A percentile compares a stretch with the other conserved stretches of the same genome.
Conservation (phyloP, 306 rosid species). For the Purshia tridentata region DNA sequence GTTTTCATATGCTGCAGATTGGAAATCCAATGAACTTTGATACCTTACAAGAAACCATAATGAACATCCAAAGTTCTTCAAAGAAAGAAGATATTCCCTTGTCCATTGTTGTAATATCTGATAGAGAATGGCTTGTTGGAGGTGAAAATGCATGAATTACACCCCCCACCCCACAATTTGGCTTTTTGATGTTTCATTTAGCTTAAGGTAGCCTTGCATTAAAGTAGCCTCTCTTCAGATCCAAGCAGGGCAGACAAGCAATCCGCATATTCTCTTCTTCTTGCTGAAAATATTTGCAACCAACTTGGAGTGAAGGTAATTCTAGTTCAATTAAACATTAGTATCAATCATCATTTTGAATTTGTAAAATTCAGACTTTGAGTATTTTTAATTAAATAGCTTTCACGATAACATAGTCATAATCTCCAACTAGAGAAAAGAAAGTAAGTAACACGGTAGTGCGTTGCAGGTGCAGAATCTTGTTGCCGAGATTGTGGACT, state of each 20-base stretch:
- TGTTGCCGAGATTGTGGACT: slow-evolving; percentile 86
- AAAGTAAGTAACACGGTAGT: slow-evolving; percentile 16
- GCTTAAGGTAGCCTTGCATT: slow-evolving; percentile 29
- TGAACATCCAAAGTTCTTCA: slow-evolving; percentile 54
- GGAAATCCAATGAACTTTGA: slow-evolving; percentile 93
- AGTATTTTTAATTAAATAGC: slow-evolving; percentile 19
- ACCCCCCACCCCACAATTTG: background rate
- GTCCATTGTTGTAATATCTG: slow-evolving; percentile 75
- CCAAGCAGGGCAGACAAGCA: slow-evolving; percentile 80
- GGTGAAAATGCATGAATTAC: slow-evolving; percentile 43
- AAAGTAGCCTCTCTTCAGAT: slow-evolving; percentile 56
- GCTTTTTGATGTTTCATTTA: slow-evolving; percentile 15
- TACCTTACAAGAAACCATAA: slow-evolving; percentile 67
- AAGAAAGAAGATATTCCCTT: slow-evolving; percentile 57
- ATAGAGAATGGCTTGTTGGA: slow-evolving; percentile 86
- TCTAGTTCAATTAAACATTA: slow-evolving; percentile 1
- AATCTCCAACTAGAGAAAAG: slow-evolving; percentile 17
- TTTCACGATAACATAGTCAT: background rate
- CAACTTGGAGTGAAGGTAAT: slow-evolving; percentile 79
- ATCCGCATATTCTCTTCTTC: slow-evolving; percentile 81
- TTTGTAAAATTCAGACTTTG: background rate
- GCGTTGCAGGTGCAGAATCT: slow-evolving; percentile 80
- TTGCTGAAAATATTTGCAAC: slow-evolving; percentile 80
- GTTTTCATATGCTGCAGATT: slow-evolving; percentile 40
- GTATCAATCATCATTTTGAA: background rate